Percentiles rank a stretch among this genome's conserved stretches.
Evolutionary conservation across 2,329 filamentous ascomycete species (phyloP).

Genomic region (Talaromyces sp.): DNA sequence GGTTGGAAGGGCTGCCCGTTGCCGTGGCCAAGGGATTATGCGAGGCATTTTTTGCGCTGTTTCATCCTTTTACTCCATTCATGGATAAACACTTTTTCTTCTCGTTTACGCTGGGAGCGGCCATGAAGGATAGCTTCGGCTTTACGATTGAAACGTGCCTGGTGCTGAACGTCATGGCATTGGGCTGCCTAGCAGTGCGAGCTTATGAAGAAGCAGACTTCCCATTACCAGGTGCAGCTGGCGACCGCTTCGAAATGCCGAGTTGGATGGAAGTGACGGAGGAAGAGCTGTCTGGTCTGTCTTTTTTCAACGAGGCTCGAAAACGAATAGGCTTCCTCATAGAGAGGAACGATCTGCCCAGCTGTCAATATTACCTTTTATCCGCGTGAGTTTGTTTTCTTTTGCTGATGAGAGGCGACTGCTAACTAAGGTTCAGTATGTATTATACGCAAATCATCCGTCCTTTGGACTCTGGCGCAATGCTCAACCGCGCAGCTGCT

Average conservation of each 20-base stretch:
- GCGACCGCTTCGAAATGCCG: slow-evolving; percentile 28
- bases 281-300: slow-evolving; percentile 41
- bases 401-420: background rate
- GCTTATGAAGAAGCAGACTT: slow-evolving; percentile 47
- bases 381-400: slow-evolving; percentile 32
- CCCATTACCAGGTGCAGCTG: slow-evolving; percentile 33
- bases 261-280: slow-evolving; percentile 33
- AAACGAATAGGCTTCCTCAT: slow-evolving; percentile 48
- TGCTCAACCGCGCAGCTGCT: slow-evolving; percentile 46
- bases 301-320: slow-evolving; percentile 51
- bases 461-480: slow-evolving; percentile 50
- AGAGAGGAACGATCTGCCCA: slow-evolving; percentile 45
- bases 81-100: slow-evolving; percentile 49
- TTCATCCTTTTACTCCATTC: slow-evolving; percentile 48
- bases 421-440: slow-evolving; percentile 18
- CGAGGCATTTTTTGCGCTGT: slow-evolving; percentile 50
- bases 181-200: slow-evolving; percentile 46
- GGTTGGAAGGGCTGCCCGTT: slow-evolving; percentile 44
- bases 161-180: slow-evolving; percentile 45
- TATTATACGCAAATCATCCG: slow-evolving; percentile 49
- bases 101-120: slow-evolving; percentile 43
- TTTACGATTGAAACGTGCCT: slow-evolving; percentile 49
- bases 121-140: slow-evolving; percentile 46
- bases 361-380: slow-evolving; percentile 49
- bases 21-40: slow-evolving; percentile 47